Evolutionary conservation across 1,139 yeast genomes (phyloP).

Genomic region (Candida tropicalis): DNA sequence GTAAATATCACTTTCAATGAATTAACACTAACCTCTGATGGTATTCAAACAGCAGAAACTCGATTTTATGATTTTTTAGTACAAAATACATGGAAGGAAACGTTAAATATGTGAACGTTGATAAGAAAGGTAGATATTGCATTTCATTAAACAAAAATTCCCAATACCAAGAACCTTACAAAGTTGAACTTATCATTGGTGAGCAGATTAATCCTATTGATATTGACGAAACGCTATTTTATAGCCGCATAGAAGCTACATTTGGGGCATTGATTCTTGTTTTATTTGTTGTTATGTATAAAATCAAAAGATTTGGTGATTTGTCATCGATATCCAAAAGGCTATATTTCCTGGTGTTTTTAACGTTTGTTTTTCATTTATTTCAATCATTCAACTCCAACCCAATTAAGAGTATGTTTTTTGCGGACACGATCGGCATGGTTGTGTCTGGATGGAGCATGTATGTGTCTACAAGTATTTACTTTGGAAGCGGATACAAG

Average conservation of each 20-base stretch:
- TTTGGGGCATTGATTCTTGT: slow-evolving; percentile 2
- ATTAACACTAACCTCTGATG: too few species aligned
- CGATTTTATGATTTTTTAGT: too few species aligned
- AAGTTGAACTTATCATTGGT: neutral
- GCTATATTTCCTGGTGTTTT: neutral
- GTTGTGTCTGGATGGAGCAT: neutral
- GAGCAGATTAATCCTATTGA: neutral
- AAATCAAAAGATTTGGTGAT: neutral
- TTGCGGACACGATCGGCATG: neutral
- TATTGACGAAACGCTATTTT: neutral
- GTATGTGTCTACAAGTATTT: neutral
- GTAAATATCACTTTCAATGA: neutral
- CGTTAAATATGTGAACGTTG: too few species aligned
- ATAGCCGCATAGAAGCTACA: neutral
- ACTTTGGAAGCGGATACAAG: slow-evolving; percentile 4
- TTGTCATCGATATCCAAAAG: neutral
- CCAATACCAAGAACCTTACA: too few species aligned
- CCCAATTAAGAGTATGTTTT: too few species aligned
- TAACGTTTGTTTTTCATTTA: neutral
- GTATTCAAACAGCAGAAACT: too few species aligned
- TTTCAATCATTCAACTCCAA: too few species aligned
- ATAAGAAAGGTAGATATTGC: too few species aligned
- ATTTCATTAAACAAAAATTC: too few species aligned
- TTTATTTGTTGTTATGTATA: neutral
- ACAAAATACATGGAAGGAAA: too few species aligned